A percentile compares a stretch with the other conserved stretches of the same genome.
phyloP scores from a whole-genome alignment of 306 rosid genomes.

The Senna siamea region DNA sequence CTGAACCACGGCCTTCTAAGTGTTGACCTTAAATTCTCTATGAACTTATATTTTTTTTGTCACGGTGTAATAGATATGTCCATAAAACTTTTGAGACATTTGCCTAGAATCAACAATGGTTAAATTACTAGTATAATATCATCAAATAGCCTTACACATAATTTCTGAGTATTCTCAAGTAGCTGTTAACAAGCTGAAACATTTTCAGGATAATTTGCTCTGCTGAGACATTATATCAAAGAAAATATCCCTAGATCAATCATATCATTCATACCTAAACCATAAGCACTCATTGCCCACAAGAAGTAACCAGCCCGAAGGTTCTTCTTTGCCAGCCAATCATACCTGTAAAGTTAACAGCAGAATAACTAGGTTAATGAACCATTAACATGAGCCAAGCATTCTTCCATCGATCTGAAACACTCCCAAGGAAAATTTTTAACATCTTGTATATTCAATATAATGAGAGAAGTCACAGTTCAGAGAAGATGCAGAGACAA shows the following conservation, averaged over 20 bases:
- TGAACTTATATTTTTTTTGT: constrained; percentile 4
- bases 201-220: constrained; percentile 11
- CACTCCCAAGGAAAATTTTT: constrained; percentile 3
- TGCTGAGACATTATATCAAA: constrained; percentile 13
- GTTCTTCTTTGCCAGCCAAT: constrained; percentile 88
- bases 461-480: neutral
- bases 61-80: neutral
- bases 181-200: constrained; percentile 11
- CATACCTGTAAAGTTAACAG: constrained; percentile 65
- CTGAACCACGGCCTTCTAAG: neutral
- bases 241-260: constrained; percentile 18
- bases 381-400: constrained; percentile 10
- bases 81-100: neutral
- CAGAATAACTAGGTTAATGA: constrained; percentile 31
- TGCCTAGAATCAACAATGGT: neutral
- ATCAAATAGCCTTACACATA: neutral
- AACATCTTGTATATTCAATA: neutral
- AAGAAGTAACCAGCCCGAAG: constrained; percentile 86
- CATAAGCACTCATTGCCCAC: constrained; percentile 98
- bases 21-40: neutral
- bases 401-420: constrained; percentile 22
- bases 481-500: neutral
- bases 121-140: constrained; percentile 7
- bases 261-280: constrained; percentile 72
- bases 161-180: neutral